These are phyloP conservation scores for Lunularia cruciata DNA, from an alignment of 225 moss, liverwort and hornwort genomes.

Conservation along the genomic window DNA sequence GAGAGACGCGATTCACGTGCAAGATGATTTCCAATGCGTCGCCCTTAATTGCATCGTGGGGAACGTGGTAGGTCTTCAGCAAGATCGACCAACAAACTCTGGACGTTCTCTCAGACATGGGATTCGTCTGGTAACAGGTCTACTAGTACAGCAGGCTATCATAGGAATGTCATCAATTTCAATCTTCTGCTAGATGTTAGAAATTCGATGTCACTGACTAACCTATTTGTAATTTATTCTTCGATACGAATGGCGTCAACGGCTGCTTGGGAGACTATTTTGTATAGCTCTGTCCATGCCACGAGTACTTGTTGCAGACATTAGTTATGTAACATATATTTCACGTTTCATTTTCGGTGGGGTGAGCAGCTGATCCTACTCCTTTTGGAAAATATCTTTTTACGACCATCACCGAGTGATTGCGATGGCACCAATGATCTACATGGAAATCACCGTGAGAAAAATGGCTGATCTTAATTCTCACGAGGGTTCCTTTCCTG, in stretches of 20 bases:
- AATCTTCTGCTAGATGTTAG: neutral
- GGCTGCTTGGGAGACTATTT: neutral
- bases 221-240: conserved; percentile 6
- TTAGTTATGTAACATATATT: conserved; percentile 27
- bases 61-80: neutral
- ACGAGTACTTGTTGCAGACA: neutral
- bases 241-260: neutral
- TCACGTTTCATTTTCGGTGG: conserved; percentile 8
- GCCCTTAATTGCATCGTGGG: neutral
- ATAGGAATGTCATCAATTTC: neutral
- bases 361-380: neutral
- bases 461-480: no score
- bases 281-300: neutral
- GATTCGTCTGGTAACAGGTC: neutral
- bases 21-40: neutral
- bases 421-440: conserved; percentile 3
- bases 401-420: neutral
- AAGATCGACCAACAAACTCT: neutral
- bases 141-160: neutral
- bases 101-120: neutral
- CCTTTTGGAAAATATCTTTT: neutral
- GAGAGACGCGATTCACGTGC: neutral
- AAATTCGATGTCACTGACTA: neutral
- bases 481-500: no score
- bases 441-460: neutral